Evolutionary conservation across 176 grass and related monocot genomes (phyloP).

Genomic region (Olyra latifolia): DNA sequence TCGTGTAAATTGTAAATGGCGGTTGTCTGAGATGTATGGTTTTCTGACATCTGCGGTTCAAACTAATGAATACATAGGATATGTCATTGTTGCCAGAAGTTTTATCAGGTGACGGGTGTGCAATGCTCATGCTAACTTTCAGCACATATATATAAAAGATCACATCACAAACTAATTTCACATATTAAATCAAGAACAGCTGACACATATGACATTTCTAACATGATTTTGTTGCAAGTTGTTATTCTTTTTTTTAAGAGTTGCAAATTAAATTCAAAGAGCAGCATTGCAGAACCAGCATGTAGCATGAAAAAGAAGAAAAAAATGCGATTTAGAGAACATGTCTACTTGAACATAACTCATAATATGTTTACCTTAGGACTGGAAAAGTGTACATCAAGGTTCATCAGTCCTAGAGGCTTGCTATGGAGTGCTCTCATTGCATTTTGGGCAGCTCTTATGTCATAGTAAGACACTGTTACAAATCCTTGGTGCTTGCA

Average conservation of each 20-base stretch:
- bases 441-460: constrained; percentile 53
- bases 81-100: neutral
- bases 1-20: neutral
- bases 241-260: no score
- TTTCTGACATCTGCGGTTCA: neutral
- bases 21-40: neutral
- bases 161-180: constrained; percentile 5
- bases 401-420: constrained; percentile 43
- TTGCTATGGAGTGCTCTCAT: constrained; percentile 59
- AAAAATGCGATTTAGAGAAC: neutral
- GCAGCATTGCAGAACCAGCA: neutral
- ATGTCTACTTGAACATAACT: constrained; percentile 18
- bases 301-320: neutral
- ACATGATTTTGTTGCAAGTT: neutral
- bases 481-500: constrained; percentile 64
- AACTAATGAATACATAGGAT: neutral
- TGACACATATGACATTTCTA: neutral
- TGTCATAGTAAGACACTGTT: constrained; percentile 71
- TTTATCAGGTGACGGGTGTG: neutral
- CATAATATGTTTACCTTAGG: constrained; percentile 47
- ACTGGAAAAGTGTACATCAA: constrained; percentile 71
- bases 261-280: neutral
- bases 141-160: neutral
- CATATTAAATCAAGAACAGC: neutral
- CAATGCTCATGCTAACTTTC: neutral